Percentiles rank a stretch among this genome's conserved stretches.
These are phyloP conservation scores for Dimocarpus longan DNA, from an alignment of 345 rosid species.

Conservation along the genomic window DNA sequence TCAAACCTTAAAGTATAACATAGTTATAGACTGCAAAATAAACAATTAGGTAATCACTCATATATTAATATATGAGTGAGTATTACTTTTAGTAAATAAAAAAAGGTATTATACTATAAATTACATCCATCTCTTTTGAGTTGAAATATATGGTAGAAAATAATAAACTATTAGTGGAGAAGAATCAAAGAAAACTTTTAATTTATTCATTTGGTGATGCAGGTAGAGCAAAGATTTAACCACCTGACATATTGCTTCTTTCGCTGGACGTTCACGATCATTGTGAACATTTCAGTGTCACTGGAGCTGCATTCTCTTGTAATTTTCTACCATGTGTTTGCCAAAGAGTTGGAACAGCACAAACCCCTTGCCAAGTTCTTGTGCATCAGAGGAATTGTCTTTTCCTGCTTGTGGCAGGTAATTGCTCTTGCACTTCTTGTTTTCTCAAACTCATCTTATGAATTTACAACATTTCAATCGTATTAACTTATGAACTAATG, in stretches of 20 bases:
- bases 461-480: neutral
- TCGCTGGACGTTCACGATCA: slow-evolving; percentile 47
- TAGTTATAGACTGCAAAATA: too few species aligned
- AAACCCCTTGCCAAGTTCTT: slow-evolving; percentile 68
- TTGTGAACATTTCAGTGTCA: slow-evolving; percentile 52
- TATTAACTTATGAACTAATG: neutral
- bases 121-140: too few species aligned
- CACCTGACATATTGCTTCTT: neutral
- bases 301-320: slow-evolving; percentile 61
- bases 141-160: too few species aligned
- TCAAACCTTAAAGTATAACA: too few species aligned
- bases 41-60: too few species aligned
- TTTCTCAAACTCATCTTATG: neutral
- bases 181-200: too few species aligned
- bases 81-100: too few species aligned
- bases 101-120: too few species aligned
- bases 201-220: too few species aligned
- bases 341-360: slow-evolving; percentile 67
- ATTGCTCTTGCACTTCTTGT: neutral
- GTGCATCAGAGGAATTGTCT: slow-evolving; percentile 64
- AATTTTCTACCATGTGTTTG: slow-evolving; percentile 63
- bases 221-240: too few species aligned
- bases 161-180: too few species aligned
- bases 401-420: slow-evolving; percentile 79
- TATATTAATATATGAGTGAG: too few species aligned